Conservation (phyloP, 495 filamentous ascomycete genomes). For the Bryoglossum gracile region DNA sequence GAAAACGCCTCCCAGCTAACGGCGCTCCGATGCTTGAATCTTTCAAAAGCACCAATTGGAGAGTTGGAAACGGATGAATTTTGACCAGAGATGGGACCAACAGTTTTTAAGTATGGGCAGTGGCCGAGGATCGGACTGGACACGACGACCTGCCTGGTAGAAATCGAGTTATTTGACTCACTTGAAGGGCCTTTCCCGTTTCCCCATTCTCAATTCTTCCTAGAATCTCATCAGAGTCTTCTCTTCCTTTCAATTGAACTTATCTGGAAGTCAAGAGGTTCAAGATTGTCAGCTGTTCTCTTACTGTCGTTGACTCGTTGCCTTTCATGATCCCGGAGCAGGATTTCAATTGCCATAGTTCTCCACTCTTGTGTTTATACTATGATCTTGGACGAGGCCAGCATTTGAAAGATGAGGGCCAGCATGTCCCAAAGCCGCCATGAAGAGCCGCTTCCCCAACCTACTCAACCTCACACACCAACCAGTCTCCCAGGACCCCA, state of each 20-base stretch:
- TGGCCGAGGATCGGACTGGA: slow-evolving; percentile 13
- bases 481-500: slow-evolving; percentile 6
- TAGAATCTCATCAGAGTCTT: background rate
- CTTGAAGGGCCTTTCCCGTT: background rate
- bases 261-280: background rate
- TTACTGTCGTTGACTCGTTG: no score
- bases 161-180: slow-evolving; percentile 12
- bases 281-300: background rate
- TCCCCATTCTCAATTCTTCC: slow-evolving; percentile 9
- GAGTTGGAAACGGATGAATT: no score
- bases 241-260: background rate
- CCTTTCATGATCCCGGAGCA: slow-evolving; percentile 16
- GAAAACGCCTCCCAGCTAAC: no score
- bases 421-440: slow-evolving; percentile 20
- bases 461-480: no score
- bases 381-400: slow-evolving; percentile 14
- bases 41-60: no score
- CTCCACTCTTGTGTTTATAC: slow-evolving; percentile 4
- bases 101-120: no score
- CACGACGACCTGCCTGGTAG: background rate
- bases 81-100: no score
- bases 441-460: slow-evolving; percentile 11
- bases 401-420: no score
- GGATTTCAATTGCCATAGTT: background rate
- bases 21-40: no score